phyloP scores from a whole-genome alignment of 108 stramenopile genomes.

The Epithemia pelagica region DNA sequence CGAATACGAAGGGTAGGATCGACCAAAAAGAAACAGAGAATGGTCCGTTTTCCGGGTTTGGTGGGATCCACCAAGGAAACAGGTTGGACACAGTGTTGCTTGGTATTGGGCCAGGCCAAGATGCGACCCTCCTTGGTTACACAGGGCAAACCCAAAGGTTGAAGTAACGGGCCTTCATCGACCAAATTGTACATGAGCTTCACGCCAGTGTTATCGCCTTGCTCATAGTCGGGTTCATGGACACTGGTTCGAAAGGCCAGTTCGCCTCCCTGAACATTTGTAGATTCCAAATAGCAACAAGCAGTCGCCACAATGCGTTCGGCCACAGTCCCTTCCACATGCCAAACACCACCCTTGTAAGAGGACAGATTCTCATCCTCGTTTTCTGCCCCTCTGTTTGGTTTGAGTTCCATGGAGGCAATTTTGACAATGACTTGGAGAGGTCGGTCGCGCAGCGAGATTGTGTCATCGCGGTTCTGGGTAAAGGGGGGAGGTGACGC shows the following conservation, averaged over 20 bases:
- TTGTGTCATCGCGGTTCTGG: background rate
- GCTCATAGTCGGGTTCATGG: conserved; percentile 5
- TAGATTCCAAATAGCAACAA: conserved; percentile 7
- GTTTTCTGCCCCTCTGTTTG: too few relatives aligned
- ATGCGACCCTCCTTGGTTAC: background rate
- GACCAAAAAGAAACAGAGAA: conserved; percentile 6
- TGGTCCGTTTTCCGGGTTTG: conserved; percentile 4
- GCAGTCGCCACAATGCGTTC: conserved; percentile 11
- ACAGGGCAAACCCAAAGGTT: background rate
- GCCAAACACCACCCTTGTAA: conserved; percentile 6
- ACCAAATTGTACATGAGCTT: background rate
- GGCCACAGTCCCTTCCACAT: conserved; percentile 6
- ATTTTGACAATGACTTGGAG: conserved; percentile 11
- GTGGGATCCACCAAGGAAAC: background rate
- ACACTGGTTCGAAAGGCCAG: conserved; percentile 5
- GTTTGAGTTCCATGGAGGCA: conserved; percentile 8
- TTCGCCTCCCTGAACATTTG: conserved; percentile 4
- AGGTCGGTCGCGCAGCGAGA: conserved; percentile 5
- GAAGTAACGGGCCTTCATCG: conserved; percentile 1
- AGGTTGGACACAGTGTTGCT: conserved; percentile 2
- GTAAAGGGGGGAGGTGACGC: background rate
- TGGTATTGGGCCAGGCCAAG: conserved; percentile 12
- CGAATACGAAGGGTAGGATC: conserved; percentile 7
- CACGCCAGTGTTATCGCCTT: conserved; percentile 3
- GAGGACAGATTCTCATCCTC: too few relatives aligned